Evolutionary conservation across 108 stramenopile genomes (phyloP), one percentile per base, ranked within the genome.

Genomic region (Skeletonema marinoi): DNA sequence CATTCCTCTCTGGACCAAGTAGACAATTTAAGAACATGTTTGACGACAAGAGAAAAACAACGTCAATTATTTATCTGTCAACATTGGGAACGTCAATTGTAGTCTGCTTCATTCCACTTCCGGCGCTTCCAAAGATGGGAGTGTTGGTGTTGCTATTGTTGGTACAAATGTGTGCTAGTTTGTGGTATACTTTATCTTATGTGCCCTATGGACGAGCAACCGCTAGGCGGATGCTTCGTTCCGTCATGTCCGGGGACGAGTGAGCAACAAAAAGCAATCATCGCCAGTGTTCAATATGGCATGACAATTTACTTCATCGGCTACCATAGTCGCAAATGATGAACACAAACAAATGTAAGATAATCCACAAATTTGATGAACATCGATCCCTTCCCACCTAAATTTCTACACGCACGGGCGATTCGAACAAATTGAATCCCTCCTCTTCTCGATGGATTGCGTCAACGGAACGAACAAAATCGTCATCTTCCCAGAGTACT

Each of bases 111-210:
- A 77, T 96, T 30, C 90, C 91, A 4, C 50, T 96, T 32, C 68
- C 71, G 8, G 76, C 79, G 48, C 61, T 70, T 30, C 10, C 79
- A 30, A 89, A 90, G 66, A 73, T 95, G 51, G 62, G 78, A 11
- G 21, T 89, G 11, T 78, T 95, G 63, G 75, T 95, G 29, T 51
- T 66, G 31, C 64, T 92, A 61, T 60, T 91, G 21, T 44, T 92
- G 10, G 78, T 86, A 8, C 92, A 96, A 84, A 74, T 88, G 77
- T 81, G 69, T 32, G 89, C 92, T 12, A 79, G 80, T 36, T 63
- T 87, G 17, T 96, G 95, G 95, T 96, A 96, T 78, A 84, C 88
- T 16, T 63, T 96, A 14, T 87, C 85, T 21, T 96, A 96, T 68
- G 82, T 96, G 39, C 95, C 95, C 1, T 96, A 87, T 73, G 95